These are phyloP conservation scores for Emydomyces testavorans DNA, from an alignment of 2,329 filamentous ascomycete species.

Conservation along the genomic window DNA sequence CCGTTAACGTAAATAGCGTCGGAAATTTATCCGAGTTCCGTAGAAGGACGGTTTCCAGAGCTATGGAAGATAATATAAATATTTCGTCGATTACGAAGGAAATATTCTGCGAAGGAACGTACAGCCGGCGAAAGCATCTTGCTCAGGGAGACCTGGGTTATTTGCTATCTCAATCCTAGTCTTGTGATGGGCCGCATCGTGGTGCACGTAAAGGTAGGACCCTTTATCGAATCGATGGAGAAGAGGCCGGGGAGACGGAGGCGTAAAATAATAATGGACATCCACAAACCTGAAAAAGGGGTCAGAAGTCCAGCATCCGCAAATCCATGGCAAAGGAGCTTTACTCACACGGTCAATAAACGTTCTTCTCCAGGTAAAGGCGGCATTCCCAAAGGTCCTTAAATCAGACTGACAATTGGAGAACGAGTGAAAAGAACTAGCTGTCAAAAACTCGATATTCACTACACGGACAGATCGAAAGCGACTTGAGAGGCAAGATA, in stretches of 20 bases:
- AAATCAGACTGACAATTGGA: too few relatives aligned
- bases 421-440: background rate
- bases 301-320: constrained; percentile 13
- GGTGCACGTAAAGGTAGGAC: constrained; percentile 54
- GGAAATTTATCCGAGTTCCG: constrained; percentile 50
- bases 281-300: constrained; percentile 46
- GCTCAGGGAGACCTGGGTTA: constrained; percentile 50
- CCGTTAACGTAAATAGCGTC: constrained; percentile 46
- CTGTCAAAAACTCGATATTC: background rate
- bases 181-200: constrained; percentile 43
- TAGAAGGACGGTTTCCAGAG: constrained; percentile 42
- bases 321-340: background rate
- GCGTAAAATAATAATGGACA: constrained; percentile 52
- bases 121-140: constrained; percentile 54
- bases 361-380: constrained; percentile 37
- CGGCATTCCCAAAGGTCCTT: too few relatives aligned
- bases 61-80: constrained; percentile 23
- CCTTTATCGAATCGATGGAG: constrained; percentile 54
- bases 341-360: constrained; percentile 37
- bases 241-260: constrained; percentile 43
- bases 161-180: constrained; percentile 53
- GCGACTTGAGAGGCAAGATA: too few relatives aligned
- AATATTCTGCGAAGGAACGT: constrained; percentile 21
- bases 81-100: background rate
- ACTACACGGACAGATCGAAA: background rate